Base-by-base conservation (phyloP, 2,329 filamentous ascomycete genomes). In the Corynespora cassiicola region DNA sequence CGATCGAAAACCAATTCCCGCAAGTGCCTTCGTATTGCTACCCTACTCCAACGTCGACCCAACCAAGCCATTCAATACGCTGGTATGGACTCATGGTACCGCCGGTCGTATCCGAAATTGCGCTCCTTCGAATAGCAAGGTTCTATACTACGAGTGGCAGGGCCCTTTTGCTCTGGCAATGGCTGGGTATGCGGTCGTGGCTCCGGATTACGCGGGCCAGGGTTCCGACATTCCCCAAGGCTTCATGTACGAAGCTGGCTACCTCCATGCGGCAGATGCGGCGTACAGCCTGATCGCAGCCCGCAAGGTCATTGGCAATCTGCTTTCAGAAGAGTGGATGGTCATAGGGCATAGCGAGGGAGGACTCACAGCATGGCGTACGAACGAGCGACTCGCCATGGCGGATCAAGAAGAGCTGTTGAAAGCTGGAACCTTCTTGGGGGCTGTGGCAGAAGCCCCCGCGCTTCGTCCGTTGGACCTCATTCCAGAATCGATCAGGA, bases 291-390 rank as follows among this genome's bases (percentile, higher is more conserved):
- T 55, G 2, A 42, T 57, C 12, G 51, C 51, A 4, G 49, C 53
- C 25, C 51, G 51, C 12, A 51, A 53, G 27, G 41, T 39, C 7
- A 35, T 57, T 4, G 49, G 51, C n/a, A 25, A 45, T 3, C 17
- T 53, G 1, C 31, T 57, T 1, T 57, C 51, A 0, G 20, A 53
- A 12, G 47, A 54, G 16, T 57, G 37, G 21, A 42, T 57, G 12
- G 51, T 57, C 6, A 36, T 55, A 6, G 50, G 52, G 6, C 54
- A 57, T 32, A 57, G 52, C 14, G 52, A 57, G 31, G 54, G 54
- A 10, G 54, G 52, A 9, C 48, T 57, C 47, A 54, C 45, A n/a
- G 50, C 52, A 22, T 55, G 54, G 54, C 35, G 54, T 1, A 50
- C 50, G 8, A 50, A 52, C 20, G 47, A 55, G 26, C 52, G 50